phyloP scores from a whole-genome alignment of 2,329 filamentous ascomycete species.

The Pseudogymnoascus sp. region DNA sequence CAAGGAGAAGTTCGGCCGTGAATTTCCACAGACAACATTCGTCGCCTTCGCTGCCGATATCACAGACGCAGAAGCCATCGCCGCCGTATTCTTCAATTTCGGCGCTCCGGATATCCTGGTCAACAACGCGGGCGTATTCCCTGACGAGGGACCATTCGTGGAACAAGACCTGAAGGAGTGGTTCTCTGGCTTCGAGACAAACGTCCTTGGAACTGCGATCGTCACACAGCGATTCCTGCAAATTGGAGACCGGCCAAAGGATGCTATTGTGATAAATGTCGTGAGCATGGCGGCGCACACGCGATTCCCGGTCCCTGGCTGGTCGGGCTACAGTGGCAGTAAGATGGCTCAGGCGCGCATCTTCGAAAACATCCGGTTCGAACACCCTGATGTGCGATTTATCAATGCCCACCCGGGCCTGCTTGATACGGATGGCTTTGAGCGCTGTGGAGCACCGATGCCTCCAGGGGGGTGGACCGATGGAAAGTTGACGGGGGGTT shows the following conservation, averaged over 20 bases:
- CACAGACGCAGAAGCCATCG: background rate
- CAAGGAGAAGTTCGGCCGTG: background rate
- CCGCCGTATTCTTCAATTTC: background rate
- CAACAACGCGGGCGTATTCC: background rate
- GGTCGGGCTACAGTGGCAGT: background rate
- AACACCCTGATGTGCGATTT: background rate
- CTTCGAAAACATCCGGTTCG: background rate
- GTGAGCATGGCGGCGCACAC: background rate
- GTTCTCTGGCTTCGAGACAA: background rate
- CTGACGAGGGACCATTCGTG: background rate
- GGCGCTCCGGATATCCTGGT: background rate
- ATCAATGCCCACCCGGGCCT: background rate
- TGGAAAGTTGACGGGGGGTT: constrained; percentile 4
- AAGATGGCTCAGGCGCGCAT: background rate
- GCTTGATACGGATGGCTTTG: background rate
- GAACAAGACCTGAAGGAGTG: background rate
- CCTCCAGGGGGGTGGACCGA: background rate
- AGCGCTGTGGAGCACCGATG: background rate
- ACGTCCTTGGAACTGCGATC: background rate
- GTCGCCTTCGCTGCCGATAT: background rate
- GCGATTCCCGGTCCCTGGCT: background rate
- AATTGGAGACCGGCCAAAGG: background rate
- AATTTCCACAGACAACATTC: background rate
- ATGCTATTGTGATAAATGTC: background rate
- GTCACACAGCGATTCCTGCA: background rate